phyloP scores from a whole-genome alignment of 2,329 filamentous ascomycete genomes.

The Mariannaea elegans region DNA sequence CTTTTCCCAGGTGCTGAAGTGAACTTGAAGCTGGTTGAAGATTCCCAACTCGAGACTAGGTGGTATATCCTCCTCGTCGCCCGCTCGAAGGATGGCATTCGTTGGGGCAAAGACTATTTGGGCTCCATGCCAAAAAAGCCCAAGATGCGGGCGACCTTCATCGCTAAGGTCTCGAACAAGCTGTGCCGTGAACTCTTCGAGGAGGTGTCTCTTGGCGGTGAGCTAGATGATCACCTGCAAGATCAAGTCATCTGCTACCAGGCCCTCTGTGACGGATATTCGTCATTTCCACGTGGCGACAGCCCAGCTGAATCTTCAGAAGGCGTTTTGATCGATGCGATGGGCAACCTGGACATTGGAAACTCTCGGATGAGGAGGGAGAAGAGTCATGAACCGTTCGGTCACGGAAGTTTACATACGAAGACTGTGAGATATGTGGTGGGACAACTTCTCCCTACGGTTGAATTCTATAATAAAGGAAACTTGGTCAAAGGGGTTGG shows the following conservation, averaged over 20 bases:
- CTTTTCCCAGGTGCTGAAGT: slow-evolving; percentile 56
- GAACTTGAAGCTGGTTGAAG: slow-evolving; percentile 57
- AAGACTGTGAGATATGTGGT: slow-evolving; percentile 69
- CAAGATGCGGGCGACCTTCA: slow-evolving; percentile 37
- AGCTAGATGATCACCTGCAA: slow-evolving; percentile 66
- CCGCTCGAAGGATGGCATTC: slow-evolving; percentile 53
- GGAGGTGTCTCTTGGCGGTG: slow-evolving; percentile 55
- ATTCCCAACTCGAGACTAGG: slow-evolving; percentile 59
- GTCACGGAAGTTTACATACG: slow-evolving; percentile 64
- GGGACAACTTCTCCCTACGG: slow-evolving; percentile 57
- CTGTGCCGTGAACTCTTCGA: slow-evolving; percentile 56
- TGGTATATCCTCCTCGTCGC: slow-evolving; percentile 68
- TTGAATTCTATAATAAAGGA: slow-evolving; percentile 62
- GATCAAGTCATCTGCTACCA: slow-evolving; percentile 71
- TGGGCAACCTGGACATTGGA: slow-evolving; percentile 42
- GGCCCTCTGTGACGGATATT: slow-evolving; percentile 62
- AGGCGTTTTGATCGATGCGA: slow-evolving; percentile 37
- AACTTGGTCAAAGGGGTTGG: slow-evolving; percentile 59
- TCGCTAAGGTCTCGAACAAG: slow-evolving; percentile 55
- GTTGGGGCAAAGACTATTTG: slow-evolving; percentile 60
- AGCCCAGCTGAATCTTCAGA: slow-evolving; percentile 24
- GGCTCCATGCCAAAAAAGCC: slow-evolving; percentile 53
- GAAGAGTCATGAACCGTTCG: slow-evolving; percentile 60
- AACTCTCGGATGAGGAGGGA: slow-evolving; percentile 51
- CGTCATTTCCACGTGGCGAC: slow-evolving; percentile 53